phyloP scores from a whole-genome alignment of 768 basidiomycete species.

The Rhizopogon vesiculosus region DNA sequence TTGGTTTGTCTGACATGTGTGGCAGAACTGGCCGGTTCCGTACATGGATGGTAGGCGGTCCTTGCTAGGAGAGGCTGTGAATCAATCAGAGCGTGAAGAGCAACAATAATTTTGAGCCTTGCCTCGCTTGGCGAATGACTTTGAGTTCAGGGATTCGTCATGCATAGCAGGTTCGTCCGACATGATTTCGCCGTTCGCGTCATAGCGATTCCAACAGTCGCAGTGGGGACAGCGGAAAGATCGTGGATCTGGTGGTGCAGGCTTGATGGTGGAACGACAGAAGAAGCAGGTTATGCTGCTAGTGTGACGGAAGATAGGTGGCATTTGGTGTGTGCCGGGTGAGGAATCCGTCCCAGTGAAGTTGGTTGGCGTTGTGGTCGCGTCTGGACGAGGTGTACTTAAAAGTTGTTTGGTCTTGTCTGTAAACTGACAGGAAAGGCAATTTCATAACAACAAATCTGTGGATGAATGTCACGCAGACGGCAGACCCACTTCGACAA shows the following conservation, averaged over 20 bases:
- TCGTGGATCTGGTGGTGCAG: constrained; percentile 41
- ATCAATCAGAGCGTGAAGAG: background rate
- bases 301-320: constrained; percentile 47
- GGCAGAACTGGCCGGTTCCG: constrained; percentile 66
- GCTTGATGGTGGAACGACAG: constrained; percentile 47
- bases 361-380: background rate
- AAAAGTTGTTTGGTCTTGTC: constrained; percentile 6
- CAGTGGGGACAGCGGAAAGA: constrained; percentile 68
- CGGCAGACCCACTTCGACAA: background rate
- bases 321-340: constrained; percentile 9
- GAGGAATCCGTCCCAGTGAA: background rate
- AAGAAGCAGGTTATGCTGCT: constrained; percentile 62
- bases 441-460: background rate
- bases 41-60: constrained; percentile 64
- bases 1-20: constrained; percentile 90
- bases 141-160: constrained; percentile 64
- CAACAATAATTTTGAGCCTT: constrained; percentile 11
- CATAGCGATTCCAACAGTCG: constrained; percentile 71
- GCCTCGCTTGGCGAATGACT: constrained; percentile 74
- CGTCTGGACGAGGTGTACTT: background rate
- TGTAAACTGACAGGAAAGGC: constrained; percentile 17
- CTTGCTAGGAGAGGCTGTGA: constrained; percentile 61
- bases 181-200: constrained; percentile 67
- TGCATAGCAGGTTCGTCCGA: constrained; percentile 90
- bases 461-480: background rate